Conservation (phyloP, 345 rosid species). For the Syzygium grande region DNA sequence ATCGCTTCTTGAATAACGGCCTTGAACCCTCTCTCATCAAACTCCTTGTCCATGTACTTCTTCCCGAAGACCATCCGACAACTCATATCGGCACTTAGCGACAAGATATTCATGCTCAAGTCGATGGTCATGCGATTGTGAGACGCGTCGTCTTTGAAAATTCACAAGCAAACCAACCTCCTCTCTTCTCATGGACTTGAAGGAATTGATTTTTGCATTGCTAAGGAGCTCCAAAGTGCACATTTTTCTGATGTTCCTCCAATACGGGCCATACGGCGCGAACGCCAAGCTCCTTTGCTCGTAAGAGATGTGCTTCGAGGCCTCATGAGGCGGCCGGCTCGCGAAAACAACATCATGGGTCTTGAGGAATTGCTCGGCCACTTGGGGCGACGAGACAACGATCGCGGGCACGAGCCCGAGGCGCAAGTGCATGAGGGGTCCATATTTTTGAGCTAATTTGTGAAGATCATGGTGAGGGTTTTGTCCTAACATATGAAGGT, state of each 20-base stretch:
- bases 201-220: neutral
- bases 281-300: neutral
- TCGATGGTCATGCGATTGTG: neutral
- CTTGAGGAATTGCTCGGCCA: conserved; percentile 29
- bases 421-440: conserved; percentile 29
- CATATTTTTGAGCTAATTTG: conserved; percentile 21
- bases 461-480: conserved; percentile 26
- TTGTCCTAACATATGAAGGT: conserved; percentile 21
- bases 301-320: neutral
- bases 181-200: neutral
- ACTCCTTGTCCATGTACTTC: neutral
- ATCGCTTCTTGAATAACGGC: neutral
- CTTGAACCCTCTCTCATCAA: neutral
- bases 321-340: conserved; percentile 13
- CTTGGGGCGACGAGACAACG: conserved; percentile 26
- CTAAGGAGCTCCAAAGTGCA: neutral
- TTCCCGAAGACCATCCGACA: neutral
- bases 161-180: neutral
- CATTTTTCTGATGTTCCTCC: neutral
- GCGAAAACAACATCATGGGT: conserved; percentile 37
- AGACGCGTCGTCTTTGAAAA: neutral
- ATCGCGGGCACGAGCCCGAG: conserved; percentile 21
- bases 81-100: neutral
- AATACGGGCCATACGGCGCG: neutral
- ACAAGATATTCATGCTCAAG: neutral